Base-by-base conservation (phyloP, 2,329 filamentous ascomycete genomes). In the Neonectria ditissima region DNA sequence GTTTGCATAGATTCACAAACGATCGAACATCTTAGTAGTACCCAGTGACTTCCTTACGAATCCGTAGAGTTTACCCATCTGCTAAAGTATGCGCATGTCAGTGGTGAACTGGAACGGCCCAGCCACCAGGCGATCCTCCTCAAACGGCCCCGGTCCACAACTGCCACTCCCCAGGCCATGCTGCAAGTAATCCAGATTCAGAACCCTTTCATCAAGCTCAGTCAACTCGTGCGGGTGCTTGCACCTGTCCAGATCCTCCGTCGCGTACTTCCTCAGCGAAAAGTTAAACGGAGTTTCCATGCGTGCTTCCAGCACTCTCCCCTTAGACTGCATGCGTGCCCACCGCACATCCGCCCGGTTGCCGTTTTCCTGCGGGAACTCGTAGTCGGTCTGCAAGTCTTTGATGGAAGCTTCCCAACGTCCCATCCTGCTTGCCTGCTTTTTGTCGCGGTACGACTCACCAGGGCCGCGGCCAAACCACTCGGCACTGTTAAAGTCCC, bases 101-200 rank as follows among this genome's bases (percentile, higher is more conserved):
- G 39, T 34, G 9, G 52, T 45, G 30, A 55, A 55, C 14, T 55
- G 26, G 4, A 55, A 55, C 9, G 53, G 53, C 11, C 5, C 24
- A 2, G 53, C 10, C 5, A 5, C 11, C 24, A 55, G 32, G 4
- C 53, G 53, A 34, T 55, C 24, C 6, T 44, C 4, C 39, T 55
- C 53, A 55, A 55, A 55, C 8, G 53, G 53, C 7, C 37, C 37
- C 22, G 53, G 53, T 16, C 53, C 53, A 24, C 53, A 55, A 11
- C 34, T 43, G 3, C 53, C 53, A 13, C 39, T 16, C 3, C 53
- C 53, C 24, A 55, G 10, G 4, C 53, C 53, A 45, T 55, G 53
- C 8, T 55, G 53, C 10, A 16, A 39, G n/a, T 55, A 45, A 7
- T 55, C 53, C 5, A 55, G 39, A 22, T 41, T 55, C 16, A 55